Conservation (phyloP, 805 yeast genomes). For the Komagataella pastoris region DNA sequence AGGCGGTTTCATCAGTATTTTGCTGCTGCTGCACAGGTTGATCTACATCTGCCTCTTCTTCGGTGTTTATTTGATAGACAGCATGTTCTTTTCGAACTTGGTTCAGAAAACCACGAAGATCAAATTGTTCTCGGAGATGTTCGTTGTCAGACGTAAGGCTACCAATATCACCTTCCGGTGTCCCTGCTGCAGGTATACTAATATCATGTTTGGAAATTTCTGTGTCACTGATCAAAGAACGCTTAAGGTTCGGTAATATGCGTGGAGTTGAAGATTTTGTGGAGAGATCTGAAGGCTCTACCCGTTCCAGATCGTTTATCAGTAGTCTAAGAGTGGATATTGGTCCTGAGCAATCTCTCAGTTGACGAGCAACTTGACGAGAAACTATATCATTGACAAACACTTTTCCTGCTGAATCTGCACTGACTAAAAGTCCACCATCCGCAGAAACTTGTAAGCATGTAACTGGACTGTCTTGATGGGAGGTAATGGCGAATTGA, state of each 20-base stretch:
- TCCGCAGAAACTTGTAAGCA: conserved; percentile 53
- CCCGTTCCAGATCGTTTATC: not conserved
- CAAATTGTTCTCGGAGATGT: conserved; percentile 13
- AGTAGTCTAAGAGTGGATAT: not conserved
- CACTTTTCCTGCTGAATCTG: conserved; percentile 61
- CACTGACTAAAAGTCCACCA: conserved; percentile 60
- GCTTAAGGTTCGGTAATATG: conserved; percentile 50
- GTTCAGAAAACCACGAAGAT: conserved; percentile 36
- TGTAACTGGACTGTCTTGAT: conserved; percentile 25
- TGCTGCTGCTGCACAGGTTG: not conserved
- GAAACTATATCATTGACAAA: conserved; percentile 57
- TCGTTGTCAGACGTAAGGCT: conserved; percentile 4
- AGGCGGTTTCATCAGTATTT: conserved; percentile 20
- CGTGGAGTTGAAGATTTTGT: conserved; percentile 8
- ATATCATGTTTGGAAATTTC: conserved; percentile 30
- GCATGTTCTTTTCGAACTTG: conserved; percentile 36
- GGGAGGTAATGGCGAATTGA: not conserved
- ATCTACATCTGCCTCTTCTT: conserved; percentile 24
- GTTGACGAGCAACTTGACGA: conserved; percentile 42
- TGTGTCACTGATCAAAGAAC: conserved; percentile 33
- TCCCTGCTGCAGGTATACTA: not conserved
- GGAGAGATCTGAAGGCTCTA: not conserved
- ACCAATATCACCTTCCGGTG: conserved; percentile 17
- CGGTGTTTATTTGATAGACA: conserved; percentile 30
- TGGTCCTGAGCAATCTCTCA: not conserved